Base-by-base conservation (phyloP, 2,329 filamentous ascomycete genomes). In the Colletotrichum sp. region DNA sequence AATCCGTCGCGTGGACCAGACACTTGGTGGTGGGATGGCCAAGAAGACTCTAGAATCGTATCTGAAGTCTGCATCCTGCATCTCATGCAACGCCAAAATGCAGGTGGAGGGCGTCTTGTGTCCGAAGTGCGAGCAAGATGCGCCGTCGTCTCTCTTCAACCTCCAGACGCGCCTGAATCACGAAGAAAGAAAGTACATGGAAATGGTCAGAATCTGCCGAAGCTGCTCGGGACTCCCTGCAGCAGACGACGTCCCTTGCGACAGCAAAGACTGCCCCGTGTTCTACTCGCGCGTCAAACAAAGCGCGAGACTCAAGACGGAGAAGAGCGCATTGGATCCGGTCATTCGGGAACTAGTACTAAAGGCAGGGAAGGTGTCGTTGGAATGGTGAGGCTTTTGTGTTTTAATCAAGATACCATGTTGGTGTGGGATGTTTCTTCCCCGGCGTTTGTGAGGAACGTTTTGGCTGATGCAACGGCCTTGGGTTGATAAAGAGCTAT, bases 211-310 rank as follows among this genome's bases (percentile, higher is more conserved):
- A 66, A 87, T 98, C 10, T 99, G 97, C 84, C 92, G 94, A 76
- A 94, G 91, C 80, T 99, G 97, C 83, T 93, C 95, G 52, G 93
- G 92, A 1, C 82, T 96, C 21, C 88, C 93, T 5, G 93, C 92
- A 78, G 87, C 92, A 3, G 96, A 98, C 48, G 92, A 94, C 38
- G 93, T 98, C n/a, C 89, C 85, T 55, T 99, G 97, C 82, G 95
- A 98, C 81, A 98, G 94, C 83, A 92, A 94, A 82, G 96, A 98
- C 84, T 99, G 97, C 82, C 94, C 96, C 0, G 95, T 98, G 0
- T 99, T 98, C 79, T 99, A 98, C 85, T 93, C 93, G 36, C 86
- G 95, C 16, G 89, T 92, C 69, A 94, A 92, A 83, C 92, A 94
- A 81, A 84, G 83, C 26, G 88, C 89, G 12, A 87, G 85, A 79